Conservation (phyloP, 139 green algal genomes). For the Coccomyxa sp. region DNA sequence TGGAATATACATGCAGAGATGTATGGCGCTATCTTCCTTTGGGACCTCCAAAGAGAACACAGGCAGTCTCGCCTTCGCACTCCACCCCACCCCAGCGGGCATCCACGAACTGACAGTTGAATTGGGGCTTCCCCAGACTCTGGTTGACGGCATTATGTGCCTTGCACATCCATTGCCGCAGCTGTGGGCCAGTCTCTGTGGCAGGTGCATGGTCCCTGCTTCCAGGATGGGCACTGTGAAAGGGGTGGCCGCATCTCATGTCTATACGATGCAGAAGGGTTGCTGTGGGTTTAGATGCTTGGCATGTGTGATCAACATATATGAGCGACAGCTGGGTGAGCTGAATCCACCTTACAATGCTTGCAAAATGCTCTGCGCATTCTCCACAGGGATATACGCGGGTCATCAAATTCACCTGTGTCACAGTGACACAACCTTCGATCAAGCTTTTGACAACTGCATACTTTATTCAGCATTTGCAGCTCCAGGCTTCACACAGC, state of each 20-base stretch:
- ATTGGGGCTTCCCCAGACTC: constrained; percentile 72
- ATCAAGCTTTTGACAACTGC: background rate
- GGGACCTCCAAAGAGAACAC: too few species aligned
- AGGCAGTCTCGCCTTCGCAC: constrained; percentile 43
- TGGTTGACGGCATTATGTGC: constrained; percentile 85
- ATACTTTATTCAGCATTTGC: too few species aligned
- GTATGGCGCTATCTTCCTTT: too few species aligned
- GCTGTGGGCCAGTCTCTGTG: constrained; percentile 27
- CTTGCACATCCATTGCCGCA: constrained; percentile 81
- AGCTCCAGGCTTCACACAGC: too few species aligned
- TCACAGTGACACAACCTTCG: background rate
- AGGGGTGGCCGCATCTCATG: background rate
- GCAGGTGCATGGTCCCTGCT: constrained; percentile 20
- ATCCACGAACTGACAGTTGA: constrained; percentile 77
- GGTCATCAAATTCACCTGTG: constrained; percentile 37
- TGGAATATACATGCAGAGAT: too few species aligned
- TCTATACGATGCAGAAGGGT: too few species aligned
- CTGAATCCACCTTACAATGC: constrained; percentile 62
- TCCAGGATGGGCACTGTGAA: background rate
- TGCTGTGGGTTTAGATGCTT: too few species aligned
- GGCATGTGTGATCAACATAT: too few species aligned
- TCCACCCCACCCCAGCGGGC: constrained; percentile 69
- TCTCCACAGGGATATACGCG: constrained; percentile 89
- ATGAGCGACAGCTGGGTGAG: background rate
- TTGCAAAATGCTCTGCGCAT: constrained; percentile 84